Conservation (phyloP, 805 yeast genomes). For the Sugiyamaella qingdaonensis region DNA sequence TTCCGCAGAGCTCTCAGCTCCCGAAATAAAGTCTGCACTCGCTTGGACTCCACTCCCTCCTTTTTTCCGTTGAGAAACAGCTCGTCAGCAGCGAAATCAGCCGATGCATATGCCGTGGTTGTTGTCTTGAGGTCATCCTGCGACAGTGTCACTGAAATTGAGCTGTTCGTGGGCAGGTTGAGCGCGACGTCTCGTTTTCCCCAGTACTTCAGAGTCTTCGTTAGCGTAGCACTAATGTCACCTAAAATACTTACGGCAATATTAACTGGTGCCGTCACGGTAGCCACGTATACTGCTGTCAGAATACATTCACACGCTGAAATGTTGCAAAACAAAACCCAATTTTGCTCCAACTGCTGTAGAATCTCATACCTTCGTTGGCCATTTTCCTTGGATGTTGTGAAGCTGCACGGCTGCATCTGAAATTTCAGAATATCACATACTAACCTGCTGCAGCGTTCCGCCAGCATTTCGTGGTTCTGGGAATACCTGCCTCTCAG, state of each 20-base stretch:
- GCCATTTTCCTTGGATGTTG: background rate
- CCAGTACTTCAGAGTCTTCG: slow-evolving; percentile 91
- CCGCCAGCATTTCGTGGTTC: too few species aligned
- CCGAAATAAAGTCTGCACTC: slow-evolving; percentile 56
- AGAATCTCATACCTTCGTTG: background rate
- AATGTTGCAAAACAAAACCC: too few species aligned
- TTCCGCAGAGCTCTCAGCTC: slow-evolving; percentile 69
- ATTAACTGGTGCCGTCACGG: slow-evolving; percentile 95
- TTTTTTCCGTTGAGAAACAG: slow-evolving; percentile 83
- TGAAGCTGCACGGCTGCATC: background rate
- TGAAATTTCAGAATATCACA: background rate
- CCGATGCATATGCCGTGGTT: slow-evolving; percentile 78
- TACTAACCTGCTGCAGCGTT: too few species aligned
- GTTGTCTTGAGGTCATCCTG: slow-evolving; percentile 88
- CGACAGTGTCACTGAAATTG: slow-evolving; percentile 89
- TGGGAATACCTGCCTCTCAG: too few species aligned
- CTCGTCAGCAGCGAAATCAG: slow-evolving; percentile 54
- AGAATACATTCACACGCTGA: background rate
- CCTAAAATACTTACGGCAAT: slow-evolving; percentile 66
- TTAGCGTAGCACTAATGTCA: background rate
- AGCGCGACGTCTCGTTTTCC: slow-evolving; percentile 89
- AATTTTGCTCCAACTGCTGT: too few species aligned
- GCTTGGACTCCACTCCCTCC: slow-evolving; percentile 62
- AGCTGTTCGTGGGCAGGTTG: slow-evolving; percentile 93
- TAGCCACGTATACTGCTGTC: slow-evolving; percentile 51